Evolutionary conservation across 257 asterid genomes (phyloP), one percentile per base, ranked within the genome.

Genomic region (Thymus mandschuricus): DNA sequence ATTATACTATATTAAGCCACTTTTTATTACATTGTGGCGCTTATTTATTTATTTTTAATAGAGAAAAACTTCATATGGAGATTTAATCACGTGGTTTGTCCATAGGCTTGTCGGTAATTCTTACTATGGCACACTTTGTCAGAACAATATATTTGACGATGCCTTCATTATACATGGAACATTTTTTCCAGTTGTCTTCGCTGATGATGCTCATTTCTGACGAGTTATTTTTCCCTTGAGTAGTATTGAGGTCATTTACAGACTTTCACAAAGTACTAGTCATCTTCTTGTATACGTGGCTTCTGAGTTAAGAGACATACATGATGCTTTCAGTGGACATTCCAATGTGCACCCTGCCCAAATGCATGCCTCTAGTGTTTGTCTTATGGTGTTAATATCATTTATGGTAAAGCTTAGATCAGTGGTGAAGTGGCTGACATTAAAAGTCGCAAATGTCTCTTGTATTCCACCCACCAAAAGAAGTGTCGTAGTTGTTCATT

Each of bases 221-320:
- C 67, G 57, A 29, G 74, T 57, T 45, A 29, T 59, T 30, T 70
- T 41, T 3, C 59, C 66, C n/a, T 21, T 21, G 6, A 45, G 33
- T 40, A 13, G 10, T 41, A 2, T 54, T 10, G 55, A 41, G 44
- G 40, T 64, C 41, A 52, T 30, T 64, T 30, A 45, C 21, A 21
- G 21, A 64, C 29, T 48, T 46, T 27, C 58, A 46, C 21, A 46
- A 30, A 27, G 35, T 66, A n/a, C 21, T 57, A 15, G 49, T 35
- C 8, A 4, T 9, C 64, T 68, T 68, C 54, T 5, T 6, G 54
- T 54, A 52, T n/a, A 27, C 27, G 38, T 52, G 9, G 13, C 50
- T 10, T 55, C 40, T 40, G 21, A 21, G 27, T 54, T 2, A 52
- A 38, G 50, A 38, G 51, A 41, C 54, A 1, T n/a, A 9, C 43